A percentile compares a stretch with the other conserved stretches of the same genome.
phyloP scores from a whole-genome alignment of 2,329 filamentous ascomycete genomes.

The Dendryphion nanum region DNA sequence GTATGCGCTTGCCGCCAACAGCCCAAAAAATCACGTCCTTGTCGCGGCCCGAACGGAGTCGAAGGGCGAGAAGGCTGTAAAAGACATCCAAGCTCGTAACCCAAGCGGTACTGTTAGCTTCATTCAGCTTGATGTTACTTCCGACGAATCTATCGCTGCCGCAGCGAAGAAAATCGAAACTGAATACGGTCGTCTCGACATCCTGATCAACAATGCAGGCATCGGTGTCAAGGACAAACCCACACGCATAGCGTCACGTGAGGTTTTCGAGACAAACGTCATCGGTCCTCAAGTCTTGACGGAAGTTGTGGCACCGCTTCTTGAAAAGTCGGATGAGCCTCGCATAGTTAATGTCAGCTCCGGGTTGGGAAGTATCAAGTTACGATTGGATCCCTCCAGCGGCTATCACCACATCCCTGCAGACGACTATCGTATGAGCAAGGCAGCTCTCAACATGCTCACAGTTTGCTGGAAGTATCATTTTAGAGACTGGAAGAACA shows the following conservation, averaged over 20 bases:
- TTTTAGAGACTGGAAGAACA: constrained; percentile 12
- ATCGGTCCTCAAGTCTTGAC: constrained; percentile 34
- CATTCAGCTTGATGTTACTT: constrained; percentile 37
- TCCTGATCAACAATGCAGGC: constrained; percentile 85
- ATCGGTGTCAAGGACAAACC: constrained; percentile 24
- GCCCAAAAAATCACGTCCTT: constrained; percentile 36
- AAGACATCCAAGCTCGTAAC: constrained; percentile 25
- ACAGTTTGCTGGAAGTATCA: constrained; percentile 41
- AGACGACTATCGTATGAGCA: constrained; percentile 34
- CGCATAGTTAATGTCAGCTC: constrained; percentile 39
- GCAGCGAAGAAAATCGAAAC: constrained; percentile 31
- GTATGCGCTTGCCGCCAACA: constrained; percentile 23
- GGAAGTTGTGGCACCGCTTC: constrained; percentile 30
- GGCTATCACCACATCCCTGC: constrained; percentile 3
- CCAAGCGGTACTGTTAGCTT: constrained; percentile 29
- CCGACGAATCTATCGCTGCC: constrained; percentile 33
- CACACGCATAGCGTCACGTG: constrained; percentile 17
- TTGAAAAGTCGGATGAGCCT: constrained; percentile 27
- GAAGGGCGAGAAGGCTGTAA: constrained; percentile 31
- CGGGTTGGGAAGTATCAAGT: constrained; percentile 29
- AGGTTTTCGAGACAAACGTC: constrained; percentile 38
- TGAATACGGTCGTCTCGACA: constrained; percentile 59
- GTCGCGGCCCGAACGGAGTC: constrained; percentile 30
- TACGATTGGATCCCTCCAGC: constrained; percentile 14
- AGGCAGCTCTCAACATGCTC: constrained; percentile 39